A percentile compares a stretch with the other conserved stretches of the same genome.
phyloP scores from a whole-genome alignment of 768 basidiomycete genomes.

The Lentinula guzmanii region DNA sequence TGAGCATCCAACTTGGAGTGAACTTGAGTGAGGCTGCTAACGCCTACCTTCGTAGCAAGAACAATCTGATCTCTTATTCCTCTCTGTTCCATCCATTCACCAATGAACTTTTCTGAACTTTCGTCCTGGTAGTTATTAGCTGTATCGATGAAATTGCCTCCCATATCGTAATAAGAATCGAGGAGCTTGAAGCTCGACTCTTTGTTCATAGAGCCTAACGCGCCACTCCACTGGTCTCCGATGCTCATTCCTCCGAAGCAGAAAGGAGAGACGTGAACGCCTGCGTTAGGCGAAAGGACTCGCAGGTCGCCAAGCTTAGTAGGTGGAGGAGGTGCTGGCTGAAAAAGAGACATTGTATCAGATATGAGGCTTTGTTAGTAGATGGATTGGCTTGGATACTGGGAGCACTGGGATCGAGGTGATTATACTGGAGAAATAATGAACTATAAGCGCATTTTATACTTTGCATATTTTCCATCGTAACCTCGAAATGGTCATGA shows the following conservation, averaged over 20 bases:
- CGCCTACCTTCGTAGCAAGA: neutral
- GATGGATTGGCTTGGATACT: too few species aligned
- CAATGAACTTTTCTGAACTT: conserved; percentile 46
- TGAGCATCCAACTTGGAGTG: neutral
- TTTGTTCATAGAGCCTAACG: conserved; percentile 32
- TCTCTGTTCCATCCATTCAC: conserved; percentile 45
- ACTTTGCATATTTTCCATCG: too few species aligned
- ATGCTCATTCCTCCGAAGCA: conserved; percentile 38
- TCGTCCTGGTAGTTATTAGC: conserved; percentile 49
- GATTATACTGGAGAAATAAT: too few species aligned
- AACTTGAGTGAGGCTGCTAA: neutral
- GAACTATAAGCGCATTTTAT: too few species aligned
- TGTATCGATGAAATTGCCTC: conserved; percentile 46
- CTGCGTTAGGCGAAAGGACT: conserved; percentile 26
- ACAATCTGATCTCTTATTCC: conserved; percentile 31
- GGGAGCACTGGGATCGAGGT: too few species aligned
- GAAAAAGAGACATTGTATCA: too few species aligned
- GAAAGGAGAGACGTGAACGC: conserved; percentile 36
- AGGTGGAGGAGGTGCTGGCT: conserved; percentile 14
- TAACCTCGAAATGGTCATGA: too few species aligned
- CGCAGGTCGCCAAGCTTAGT: conserved; percentile 28
- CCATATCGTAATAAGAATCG: conserved; percentile 35
- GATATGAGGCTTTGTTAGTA: too few species aligned
- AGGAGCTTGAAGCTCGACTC: conserved; percentile 38
- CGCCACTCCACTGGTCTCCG: conserved; percentile 28